Percentiles rank a stretch among this genome's conserved stretches.
Conservation (phyloP, 345 rosid species). For the Populus deltoides region DNA sequence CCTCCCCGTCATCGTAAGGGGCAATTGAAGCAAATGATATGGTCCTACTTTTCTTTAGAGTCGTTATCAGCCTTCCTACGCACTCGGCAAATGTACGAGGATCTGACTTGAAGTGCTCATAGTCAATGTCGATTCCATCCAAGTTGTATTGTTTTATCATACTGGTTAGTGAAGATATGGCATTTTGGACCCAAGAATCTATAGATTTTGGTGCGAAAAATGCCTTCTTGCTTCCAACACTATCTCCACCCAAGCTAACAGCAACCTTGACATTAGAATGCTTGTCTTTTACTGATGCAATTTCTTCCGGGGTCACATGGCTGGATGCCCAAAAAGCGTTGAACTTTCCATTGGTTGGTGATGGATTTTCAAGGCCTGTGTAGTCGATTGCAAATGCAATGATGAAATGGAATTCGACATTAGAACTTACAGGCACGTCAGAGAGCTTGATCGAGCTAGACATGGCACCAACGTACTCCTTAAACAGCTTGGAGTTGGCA, state of each 20-base stretch:
- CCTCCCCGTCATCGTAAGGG: neutral
- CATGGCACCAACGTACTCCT: neutral
- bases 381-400: slow-evolving; percentile 6
- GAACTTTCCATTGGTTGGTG: slow-evolving; percentile 11
- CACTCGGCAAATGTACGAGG: neutral
- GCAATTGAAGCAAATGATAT: slow-evolving; percentile 12
- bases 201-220: slow-evolving; percentile 2
- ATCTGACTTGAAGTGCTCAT: slow-evolving; percentile 7
- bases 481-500: neutral
- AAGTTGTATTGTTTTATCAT: neutral
- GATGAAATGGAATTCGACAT: slow-evolving; percentile 5
- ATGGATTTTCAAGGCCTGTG: neutral
- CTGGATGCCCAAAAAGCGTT: neutral
- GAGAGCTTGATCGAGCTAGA: neutral
- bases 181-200: slow-evolving; percentile 9
- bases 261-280: neutral
- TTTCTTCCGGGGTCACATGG: neutral
- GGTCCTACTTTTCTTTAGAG: neutral
- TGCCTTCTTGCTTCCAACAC: neutral
- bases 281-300: neutral
- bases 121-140: slow-evolving; percentile 11
- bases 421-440: neutral
- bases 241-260: slow-evolving; percentile 1
- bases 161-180: neutral
- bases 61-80: neutral